Percentiles rank a stretch among this genome's conserved stretches.
Evolutionary conservation across 2,329 filamentous ascomycete genomes (phyloP).

Genomic region (Alternaria brassicicola): DNA sequence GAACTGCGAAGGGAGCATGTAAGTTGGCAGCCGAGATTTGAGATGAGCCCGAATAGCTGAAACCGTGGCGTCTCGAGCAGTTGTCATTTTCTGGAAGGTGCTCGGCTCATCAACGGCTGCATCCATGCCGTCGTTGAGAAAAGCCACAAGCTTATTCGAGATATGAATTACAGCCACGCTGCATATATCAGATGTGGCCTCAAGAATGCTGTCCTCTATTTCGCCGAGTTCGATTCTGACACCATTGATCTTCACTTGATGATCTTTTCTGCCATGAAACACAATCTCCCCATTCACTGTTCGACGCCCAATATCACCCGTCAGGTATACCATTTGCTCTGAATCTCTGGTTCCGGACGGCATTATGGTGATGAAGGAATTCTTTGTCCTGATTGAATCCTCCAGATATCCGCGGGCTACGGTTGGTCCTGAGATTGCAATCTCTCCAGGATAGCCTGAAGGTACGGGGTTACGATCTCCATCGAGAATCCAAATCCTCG

Average conservation of each 20-base stretch:
- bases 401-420: background rate
- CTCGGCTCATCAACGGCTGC: background rate
- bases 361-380: background rate
- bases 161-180: background rate
- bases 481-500: background rate
- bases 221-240: background rate
- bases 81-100: background rate
- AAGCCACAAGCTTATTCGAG: background rate
- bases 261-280: background rate
- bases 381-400: background rate
- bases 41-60: background rate
- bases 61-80: background rate
- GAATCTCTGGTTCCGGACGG: background rate
- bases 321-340: background rate
- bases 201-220: background rate
- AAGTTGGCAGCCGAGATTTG: background rate
- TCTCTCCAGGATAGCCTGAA: background rate
- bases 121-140: background rate
- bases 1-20: background rate
- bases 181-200: background rate
- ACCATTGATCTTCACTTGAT: background rate
- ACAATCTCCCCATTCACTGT: background rate
- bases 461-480: background rate
- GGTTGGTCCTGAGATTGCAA: background rate
- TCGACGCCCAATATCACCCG: background rate